Conservation (phyloP, 1,139 yeast species). For the Nakaseomyces sp. region DNA sequence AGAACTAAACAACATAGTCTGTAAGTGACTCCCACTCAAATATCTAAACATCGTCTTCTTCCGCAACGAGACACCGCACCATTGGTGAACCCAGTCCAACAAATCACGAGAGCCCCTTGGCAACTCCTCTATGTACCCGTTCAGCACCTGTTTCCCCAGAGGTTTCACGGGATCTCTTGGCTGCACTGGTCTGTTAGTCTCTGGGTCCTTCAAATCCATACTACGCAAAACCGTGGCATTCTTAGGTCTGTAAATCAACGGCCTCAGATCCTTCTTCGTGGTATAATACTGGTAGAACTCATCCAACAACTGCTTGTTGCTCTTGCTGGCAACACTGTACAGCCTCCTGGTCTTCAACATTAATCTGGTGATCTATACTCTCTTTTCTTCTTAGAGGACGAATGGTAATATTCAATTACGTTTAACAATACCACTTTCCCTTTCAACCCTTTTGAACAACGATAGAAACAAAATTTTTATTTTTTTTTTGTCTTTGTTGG, state of each 20-base stretch:
- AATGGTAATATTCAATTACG: no score
- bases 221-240: slow-evolving; percentile 44
- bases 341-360: neutral
- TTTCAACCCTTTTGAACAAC: no score
- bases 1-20: slow-evolving; percentile 28
- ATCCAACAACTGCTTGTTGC: slow-evolving; percentile 11
- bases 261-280: slow-evolving; percentile 27
- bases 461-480: no score
- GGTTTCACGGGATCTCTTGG: slow-evolving; percentile 34
- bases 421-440: no score
- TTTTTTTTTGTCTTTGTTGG: no score
- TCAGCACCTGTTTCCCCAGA: slow-evolving; percentile 32
- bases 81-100: slow-evolving; percentile 25
- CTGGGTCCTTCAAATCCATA: slow-evolving; percentile 45
- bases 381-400: no score
- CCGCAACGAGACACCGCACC: slow-evolving; percentile 24
- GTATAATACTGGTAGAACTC: slow-evolving; percentile 21
- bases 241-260: slow-evolving; percentile 39
- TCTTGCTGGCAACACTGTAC: slow-evolving; percentile 1
- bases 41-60: slow-evolving; percentile 24
- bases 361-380: no score
- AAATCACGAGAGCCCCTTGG: slow-evolving; percentile 32
- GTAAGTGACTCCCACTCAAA: slow-evolving; percentile 28
- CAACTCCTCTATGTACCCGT: slow-evolving; percentile 29
- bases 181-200: slow-evolving; percentile 33